Conservation (phyloP, 1,284 basidiomycete species). For the Pascua sp. region DNA sequence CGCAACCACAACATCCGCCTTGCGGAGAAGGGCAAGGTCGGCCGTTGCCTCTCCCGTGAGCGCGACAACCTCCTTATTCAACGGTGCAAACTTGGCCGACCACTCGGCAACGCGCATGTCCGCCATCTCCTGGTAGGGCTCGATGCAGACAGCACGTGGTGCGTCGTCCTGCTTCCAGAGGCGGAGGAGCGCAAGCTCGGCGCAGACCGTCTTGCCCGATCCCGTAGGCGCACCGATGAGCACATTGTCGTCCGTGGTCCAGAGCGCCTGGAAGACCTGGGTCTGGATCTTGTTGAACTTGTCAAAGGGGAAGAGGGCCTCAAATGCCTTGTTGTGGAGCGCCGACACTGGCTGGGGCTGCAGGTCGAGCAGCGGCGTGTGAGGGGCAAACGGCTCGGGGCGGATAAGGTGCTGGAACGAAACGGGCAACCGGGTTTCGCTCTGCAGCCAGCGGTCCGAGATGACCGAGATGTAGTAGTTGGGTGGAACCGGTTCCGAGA, state of each 20-base stretch:
- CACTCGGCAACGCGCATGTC: conserved; percentile 85
- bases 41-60: conserved; percentile 93
- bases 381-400: conserved; percentile 92
- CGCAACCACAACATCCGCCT: conserved; percentile 85
- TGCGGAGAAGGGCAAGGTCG: conserved; percentile 84
- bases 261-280: conserved; percentile 96
- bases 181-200: conserved; percentile 88
- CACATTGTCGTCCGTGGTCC: conserved; percentile 92
- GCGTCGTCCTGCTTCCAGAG: conserved; percentile 83
- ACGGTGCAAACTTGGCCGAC: conserved; percentile 72
- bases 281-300: conserved; percentile 99
- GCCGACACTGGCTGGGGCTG: conserved; percentile 86
- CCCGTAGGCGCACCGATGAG: conserved; percentile 95
- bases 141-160: conserved; percentile 87
- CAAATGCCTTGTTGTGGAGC: conserved; percentile 86
- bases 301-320: conserved; percentile 77
- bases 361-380: conserved; percentile 88
- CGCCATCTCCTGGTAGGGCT: conserved; percentile 96
- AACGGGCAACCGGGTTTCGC: conserved; percentile 89
- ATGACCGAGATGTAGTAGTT: conserved; percentile 96
- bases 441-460: conserved; percentile 93
- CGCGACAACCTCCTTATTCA: conserved; percentile 88
- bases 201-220: conserved; percentile 94
- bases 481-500: conserved; percentile 94
- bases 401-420: conserved; percentile 98